Evolutionary conservation across 768 basidiomycete genomes (phyloP), one percentile per base, ranked within the genome.

Genomic region (Tulasnella sp.): DNA sequence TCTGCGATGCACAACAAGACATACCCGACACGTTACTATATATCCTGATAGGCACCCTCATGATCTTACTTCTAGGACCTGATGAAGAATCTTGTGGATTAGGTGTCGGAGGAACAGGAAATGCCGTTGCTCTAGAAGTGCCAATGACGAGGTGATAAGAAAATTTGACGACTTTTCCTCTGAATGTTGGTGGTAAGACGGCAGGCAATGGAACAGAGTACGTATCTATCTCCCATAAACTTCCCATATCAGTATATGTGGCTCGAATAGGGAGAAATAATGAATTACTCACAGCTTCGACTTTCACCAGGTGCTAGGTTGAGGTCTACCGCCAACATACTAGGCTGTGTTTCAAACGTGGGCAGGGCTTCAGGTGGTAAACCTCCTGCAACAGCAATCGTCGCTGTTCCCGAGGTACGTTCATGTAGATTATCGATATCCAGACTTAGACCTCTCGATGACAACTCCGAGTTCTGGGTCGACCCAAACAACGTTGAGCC

Each of bases 121-220:
- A 45, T 42, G 67, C 55, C 7, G 61, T 41, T 34, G 82, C 77
- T 10, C 86, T 74, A 64, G 83, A 92, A 0, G 86, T 81, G 1
- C 91, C 91, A 1, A 98, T 74, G n/a, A 84, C 71, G 10, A 99
- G 75, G 57, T 91, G 81, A 61, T 98, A 98, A 3, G 83, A 82
- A 62, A 99, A 92, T 59, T 72, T 74, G 54, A 96, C 70, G 3
- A 81, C 73, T 37, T 83, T 79, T 2, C 95, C 93, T 40, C 77
- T 75, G 67, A 86, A 95, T 0, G 91, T 89, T 0, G 95, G 95
- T 1, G 95, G 95, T 0, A 98, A 69, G 50, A 77, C 76, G 9
- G 76, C 70, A 0, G 95, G 93, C 1, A 99, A 68, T 0, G 67
- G 65, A 10, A 92, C 66, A 1, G 75, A 75, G 64, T 95, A 98